Base-by-base conservation (phyloP, 768 basidiomycete species). In the Lactifluus hygrophoroides region DNA sequence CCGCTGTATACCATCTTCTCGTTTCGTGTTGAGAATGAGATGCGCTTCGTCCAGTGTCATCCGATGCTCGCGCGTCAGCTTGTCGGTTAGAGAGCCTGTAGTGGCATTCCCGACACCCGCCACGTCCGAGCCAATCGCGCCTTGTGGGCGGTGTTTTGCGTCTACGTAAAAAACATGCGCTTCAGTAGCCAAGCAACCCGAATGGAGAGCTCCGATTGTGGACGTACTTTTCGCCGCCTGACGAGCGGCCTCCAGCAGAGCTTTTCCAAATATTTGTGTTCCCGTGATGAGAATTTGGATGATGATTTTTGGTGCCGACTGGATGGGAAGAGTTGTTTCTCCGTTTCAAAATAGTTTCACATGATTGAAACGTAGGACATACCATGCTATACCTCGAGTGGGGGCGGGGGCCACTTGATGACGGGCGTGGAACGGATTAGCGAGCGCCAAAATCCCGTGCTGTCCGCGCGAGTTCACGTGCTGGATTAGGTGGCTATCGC, bases 31-130 rank as follows among this genome's bases (percentile, higher is more conserved):
- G 61, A 99, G 74, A 67, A 99, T 93, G 58, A 96, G 75, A 66
- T 86, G 86, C 19, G 95, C 96, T 74, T 99, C 96, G 65, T 97
- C 94, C 65, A 95, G 66, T 7, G 92, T 93, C 94, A 99, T 94
- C 51, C 86, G 84, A 67, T 93, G 84, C 63, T 89, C 82, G 63
- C 86, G 81, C 52, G 90, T 92, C 38, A 96, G 74, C 67, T 80
- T 83, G 77, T 94, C 91, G 11, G 88, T 89, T 8, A 77, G 63
- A 25, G 88, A 89, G n/a, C 79, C 80, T 14, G 88, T 84, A 13
- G 76, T 88, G 17, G 90, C 88, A 50, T 86, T 75, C 40, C 84
- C 82, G 17, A 90, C 80, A 40, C 90, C 90, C 14, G 82, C 83
- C 19, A 81, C 82, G 59, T 90, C 89, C 35, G 76, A 73, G 21